Evolutionary conservation across 768 basidiomycete genomes (phyloP).

Genomic region (Pisolithus sp.): DNA sequence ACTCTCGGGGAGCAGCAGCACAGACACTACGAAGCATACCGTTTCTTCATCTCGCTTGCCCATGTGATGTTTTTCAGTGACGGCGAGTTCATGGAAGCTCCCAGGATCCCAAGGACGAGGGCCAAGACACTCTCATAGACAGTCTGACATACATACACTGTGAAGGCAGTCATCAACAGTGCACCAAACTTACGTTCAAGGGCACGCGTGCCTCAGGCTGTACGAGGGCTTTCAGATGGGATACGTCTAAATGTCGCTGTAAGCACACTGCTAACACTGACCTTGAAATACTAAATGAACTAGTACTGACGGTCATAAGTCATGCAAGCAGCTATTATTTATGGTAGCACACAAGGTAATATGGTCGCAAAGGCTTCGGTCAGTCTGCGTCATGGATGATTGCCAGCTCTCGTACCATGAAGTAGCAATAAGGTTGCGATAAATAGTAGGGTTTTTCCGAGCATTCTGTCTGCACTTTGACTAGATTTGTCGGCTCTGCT

Average conservation of each 20-base stretch:
- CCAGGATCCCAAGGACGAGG: slow-evolving; percentile 62
- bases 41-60: slow-evolving; percentile 83
- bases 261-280: not conserved
- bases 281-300: not conserved
- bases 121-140: slow-evolving; percentile 59
- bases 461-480: slow-evolving; percentile 30
- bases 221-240: slow-evolving; percentile 70
- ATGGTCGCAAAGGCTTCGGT: not conserved
- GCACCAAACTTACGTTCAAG: slow-evolving; percentile 40
- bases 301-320: slow-evolving; percentile 70
- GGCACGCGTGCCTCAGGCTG: slow-evolving; percentile 64
- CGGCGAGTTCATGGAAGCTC: slow-evolving; percentile 65
- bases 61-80: slow-evolving; percentile 76
- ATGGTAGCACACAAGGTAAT: not conserved
- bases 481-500: not conserved
- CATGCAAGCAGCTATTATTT: slow-evolving; percentile 63
- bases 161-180: not conserved
- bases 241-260: slow-evolving; percentile 47
- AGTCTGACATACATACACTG: slow-evolving; percentile 38
- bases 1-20: not conserved
- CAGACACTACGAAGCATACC: slow-evolving; percentile 35
- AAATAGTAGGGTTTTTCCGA: slow-evolving; percentile 40
- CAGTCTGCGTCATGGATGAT: not conserved
- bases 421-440: slow-evolving; percentile 43
- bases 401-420: slow-evolving; percentile 39